Conservation (phyloP, 169 alveolate species). For the Eimeria praecox region DNA sequence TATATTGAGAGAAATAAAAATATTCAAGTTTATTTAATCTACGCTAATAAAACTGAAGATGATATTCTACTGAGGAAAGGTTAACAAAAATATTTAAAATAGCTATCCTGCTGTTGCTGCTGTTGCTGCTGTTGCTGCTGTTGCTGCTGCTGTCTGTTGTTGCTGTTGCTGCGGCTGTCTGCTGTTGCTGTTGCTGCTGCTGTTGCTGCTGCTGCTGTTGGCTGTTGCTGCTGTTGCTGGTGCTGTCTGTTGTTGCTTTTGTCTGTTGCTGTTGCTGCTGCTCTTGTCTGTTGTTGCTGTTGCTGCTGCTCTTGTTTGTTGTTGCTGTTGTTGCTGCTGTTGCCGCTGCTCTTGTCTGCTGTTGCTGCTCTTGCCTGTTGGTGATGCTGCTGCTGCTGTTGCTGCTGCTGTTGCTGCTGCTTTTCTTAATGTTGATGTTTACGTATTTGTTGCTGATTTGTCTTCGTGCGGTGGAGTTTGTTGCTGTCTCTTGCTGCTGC, state of each 20-base stretch:
- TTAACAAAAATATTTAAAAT: not conserved
- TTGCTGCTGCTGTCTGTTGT: not conserved
- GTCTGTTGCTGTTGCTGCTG: not conserved
- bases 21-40: conserved; percentile 83
- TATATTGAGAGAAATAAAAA: conserved; percentile 80
- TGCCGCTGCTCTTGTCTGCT: not conserved
- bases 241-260: no score
- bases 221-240: not conserved
- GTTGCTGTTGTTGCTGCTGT: not conserved
- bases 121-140: not conserved
- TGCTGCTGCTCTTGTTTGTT: not conserved
- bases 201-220: not conserved
- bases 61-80: conserved; percentile 89
- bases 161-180: not conserved
- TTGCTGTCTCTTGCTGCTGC: no score
- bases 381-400: not conserved
- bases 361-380: not conserved
- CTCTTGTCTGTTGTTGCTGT: no score
- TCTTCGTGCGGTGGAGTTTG: no score
- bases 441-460: no score
- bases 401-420: not conserved
- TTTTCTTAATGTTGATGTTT: no score
- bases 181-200: not conserved
- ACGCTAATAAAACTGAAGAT: conserved; percentile 87
- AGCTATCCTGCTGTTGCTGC: not conserved